A percentile compares a stretch with the other conserved stretches of the same genome.
Conservation (phyloP, 202 grass and related monocot species). For the Setaria italica region DNA sequence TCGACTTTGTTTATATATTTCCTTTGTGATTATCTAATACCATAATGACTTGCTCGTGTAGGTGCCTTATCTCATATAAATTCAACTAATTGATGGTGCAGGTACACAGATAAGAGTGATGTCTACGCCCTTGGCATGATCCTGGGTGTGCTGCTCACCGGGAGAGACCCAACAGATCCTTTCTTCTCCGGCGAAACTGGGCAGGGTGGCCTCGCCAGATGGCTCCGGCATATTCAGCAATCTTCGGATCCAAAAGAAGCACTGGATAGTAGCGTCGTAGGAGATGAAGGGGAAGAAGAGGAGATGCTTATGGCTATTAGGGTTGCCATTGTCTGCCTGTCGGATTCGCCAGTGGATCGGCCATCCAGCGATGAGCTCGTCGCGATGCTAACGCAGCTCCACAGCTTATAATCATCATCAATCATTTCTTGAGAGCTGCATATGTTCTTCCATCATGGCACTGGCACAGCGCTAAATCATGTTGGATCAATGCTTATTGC, state of each 20-base stretch:
- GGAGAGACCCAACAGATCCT: slow-evolving; percentile 74
- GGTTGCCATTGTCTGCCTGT: slow-evolving; percentile 84
- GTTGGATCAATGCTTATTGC: background rate
- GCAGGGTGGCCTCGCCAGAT: slow-evolving; percentile 57
- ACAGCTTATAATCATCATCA: slow-evolving; percentile 57
- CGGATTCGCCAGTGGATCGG: slow-evolving; percentile 73
- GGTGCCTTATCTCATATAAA: background rate
- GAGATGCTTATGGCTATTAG: slow-evolving; percentile 94
- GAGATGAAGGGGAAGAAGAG: slow-evolving; percentile 76
- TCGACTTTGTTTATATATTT: background rate
- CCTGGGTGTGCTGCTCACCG: slow-evolving; percentile 74
- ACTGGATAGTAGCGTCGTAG: slow-evolving; percentile 68
- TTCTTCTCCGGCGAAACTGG: slow-evolving; percentile 73
- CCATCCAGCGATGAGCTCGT: slow-evolving; percentile 96
- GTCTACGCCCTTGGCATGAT: slow-evolving; percentile 89
- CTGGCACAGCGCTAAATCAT: background rate
- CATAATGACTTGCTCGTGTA: background rate
- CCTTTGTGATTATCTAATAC: background rate
- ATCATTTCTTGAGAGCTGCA: background rate
- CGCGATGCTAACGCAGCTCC: slow-evolving; percentile 83
- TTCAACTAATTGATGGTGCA: slow-evolving; percentile 40
- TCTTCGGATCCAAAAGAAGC: slow-evolving; percentile 71
- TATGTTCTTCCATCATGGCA: slow-evolving; percentile 1
- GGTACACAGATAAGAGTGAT: slow-evolving; percentile 98
- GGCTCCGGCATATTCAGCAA: slow-evolving; percentile 86